Conservation (phyloP, 148 eudicot species). For the Vaccinium myrtillus region DNA sequence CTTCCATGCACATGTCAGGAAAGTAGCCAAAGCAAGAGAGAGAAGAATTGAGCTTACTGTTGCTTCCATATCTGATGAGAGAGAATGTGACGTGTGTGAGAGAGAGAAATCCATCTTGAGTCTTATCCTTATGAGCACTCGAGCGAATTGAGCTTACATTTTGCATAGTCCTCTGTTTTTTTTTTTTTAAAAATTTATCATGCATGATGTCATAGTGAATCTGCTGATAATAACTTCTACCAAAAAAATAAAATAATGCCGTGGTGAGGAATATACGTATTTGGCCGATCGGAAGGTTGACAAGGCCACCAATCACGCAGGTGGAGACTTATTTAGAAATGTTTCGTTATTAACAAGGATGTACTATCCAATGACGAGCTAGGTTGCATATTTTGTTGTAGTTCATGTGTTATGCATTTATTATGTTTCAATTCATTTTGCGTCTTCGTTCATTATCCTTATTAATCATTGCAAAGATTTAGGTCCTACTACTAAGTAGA, state of each 20-base stretch:
- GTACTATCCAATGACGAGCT: too few relatives aligned
- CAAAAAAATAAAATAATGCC: too few relatives aligned
- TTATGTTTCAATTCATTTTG: not conserved
- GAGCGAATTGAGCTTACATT: too few relatives aligned
- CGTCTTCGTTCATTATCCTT: not conserved
- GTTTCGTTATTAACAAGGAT: not conserved
- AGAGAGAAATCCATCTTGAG: not conserved
- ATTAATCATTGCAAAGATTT: too few relatives aligned
- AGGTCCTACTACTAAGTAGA: not conserved
- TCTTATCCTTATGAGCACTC: not conserved
- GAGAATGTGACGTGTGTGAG: not conserved
- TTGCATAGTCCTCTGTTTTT: not conserved
- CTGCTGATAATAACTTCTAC: not conserved
- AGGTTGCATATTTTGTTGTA: too few relatives aligned
- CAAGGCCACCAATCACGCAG: not conserved
- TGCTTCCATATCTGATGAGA: conserved; percentile 3
- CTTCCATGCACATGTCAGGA: conserved; percentile 14
- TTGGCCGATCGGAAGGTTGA: not conserved
- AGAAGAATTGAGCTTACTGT: not conserved
- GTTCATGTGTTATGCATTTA: not conserved
- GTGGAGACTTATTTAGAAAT: not conserved
- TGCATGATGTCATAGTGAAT: not conserved
- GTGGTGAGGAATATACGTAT: too few relatives aligned
- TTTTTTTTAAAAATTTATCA: too few relatives aligned
- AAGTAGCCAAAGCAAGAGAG: conserved; percentile 10